These are phyloP conservation scores for Myxozyma neglecta DNA, from an alignment of 805 yeast species.

Conservation along the genomic window DNA sequence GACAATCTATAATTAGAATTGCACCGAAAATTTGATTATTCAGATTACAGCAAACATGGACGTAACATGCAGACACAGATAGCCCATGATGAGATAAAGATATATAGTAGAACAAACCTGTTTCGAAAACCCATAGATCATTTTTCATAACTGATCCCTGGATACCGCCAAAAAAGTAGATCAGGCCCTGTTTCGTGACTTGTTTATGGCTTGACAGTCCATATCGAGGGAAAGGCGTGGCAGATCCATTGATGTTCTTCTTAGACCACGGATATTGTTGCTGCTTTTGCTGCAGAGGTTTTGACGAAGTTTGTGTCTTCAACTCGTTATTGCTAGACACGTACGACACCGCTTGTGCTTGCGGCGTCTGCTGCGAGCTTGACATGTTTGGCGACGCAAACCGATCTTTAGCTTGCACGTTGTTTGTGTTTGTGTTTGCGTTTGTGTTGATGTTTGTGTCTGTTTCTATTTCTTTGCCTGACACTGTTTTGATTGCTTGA, in stretches of 20 bases:
- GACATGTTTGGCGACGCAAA: background rate
- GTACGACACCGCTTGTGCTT: background rate
- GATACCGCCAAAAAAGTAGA: slow-evolving; percentile 91
- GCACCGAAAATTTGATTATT: too few species aligned
- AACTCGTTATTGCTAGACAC: background rate
- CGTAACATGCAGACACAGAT: background rate
- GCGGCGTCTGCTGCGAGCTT: background rate
- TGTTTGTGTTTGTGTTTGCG: background rate
- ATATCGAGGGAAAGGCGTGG: slow-evolving; percentile 82
- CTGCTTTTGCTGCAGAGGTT: background rate
- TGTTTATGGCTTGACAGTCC: slow-evolving; percentile 75
- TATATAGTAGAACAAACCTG: slow-evolving; percentile 45
- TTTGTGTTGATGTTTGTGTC: background rate
- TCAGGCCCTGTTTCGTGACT: slow-evolving; percentile 75
- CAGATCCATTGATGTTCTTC: background rate
- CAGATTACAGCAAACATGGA: background rate
- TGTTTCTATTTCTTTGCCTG: background rate
- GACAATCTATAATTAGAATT: too few species aligned
- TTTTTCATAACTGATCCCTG: slow-evolving; percentile 82
- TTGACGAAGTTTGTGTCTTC: background rate
- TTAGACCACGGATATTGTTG: slow-evolving; percentile 27
- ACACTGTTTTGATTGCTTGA: background rate
- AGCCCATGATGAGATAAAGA: background rate
- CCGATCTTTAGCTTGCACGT: background rate
- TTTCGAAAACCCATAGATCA: slow-evolving; percentile 87